Base-by-base conservation (phyloP, 768 basidiomycete species). In the Xerocomellus dryophilus region DNA sequence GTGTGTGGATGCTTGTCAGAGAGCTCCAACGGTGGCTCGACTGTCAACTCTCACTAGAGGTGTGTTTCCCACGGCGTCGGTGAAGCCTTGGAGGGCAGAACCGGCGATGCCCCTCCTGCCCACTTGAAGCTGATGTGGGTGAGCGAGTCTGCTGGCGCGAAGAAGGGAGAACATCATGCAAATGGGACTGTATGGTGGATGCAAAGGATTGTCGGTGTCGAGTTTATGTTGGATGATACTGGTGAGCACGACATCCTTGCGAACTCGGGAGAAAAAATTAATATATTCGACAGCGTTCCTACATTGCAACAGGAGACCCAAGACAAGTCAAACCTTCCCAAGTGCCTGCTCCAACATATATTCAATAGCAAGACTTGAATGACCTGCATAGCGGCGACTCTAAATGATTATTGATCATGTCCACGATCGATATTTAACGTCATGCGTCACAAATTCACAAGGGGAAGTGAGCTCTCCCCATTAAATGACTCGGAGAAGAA, bases 1-100 rank as follows among this genome's bases (percentile, higher is more conserved):
- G 67, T 4, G 18, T 32, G 18, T 20, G 23, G 18, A n/a, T 20
- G 34, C 9, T 23, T 5, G 39, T 70, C 23, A 51, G 45, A 53
- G 44, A 23, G 10, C 21, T n/a, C 12, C 7, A 21, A 15, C 2
- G 12, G 7, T 7, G 36, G 4, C 6, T 9, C 2, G 14, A 4
- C 43, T 10, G 38, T 35, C 9, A 42, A 39, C 9, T 71, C 84
- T 64, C 54, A 95, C 94, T 41, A 98, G 76, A 51, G 96, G 96
- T 0, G 96, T 98, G 72, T 93, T 93, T 58, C 95, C 96, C 41
- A 98, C 81, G 25, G 94, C 86, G 6, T 87, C 92, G 10, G 81
- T 83, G 73, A 98, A 94, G 43, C 95, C 92, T 50, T 88, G 74
- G 23, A 86, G 87, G 17, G 77, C 61, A 20, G 79, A 75, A 20